Evolutionary conservation across 805 yeast species (phyloP).

Genomic region (Ascoidea rubescens): DNA sequence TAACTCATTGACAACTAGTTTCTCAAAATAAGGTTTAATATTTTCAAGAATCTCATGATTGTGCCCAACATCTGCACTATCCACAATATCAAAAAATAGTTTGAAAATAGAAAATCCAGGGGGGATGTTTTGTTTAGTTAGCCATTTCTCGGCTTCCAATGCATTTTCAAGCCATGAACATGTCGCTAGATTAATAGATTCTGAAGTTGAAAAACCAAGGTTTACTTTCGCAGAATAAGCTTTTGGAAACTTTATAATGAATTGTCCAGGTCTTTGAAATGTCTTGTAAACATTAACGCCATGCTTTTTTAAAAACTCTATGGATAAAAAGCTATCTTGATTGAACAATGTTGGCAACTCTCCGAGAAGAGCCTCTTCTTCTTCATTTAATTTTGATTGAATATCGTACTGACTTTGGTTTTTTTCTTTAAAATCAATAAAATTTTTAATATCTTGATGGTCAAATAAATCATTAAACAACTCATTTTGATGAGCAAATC

Average conservation of each 20-base stretch:
- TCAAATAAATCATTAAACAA: no score
- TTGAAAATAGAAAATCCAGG: constrained; percentile 41
- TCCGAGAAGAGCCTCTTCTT: background rate
- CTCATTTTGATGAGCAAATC: constrained; percentile 7
- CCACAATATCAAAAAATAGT: constrained; percentile 32
- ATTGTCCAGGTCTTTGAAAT: constrained; percentile 50
- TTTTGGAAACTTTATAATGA: constrained; percentile 42
- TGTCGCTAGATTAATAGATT: constrained; percentile 44
- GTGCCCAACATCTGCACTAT: constrained; percentile 21
- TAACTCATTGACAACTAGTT: constrained; percentile 28
- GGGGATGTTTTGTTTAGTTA: constrained; percentile 28
- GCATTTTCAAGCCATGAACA: constrained; percentile 39
- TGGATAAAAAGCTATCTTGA: constrained; percentile 34
- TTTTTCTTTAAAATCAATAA: no score
- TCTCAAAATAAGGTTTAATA: constrained; percentile 21
- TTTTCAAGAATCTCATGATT: constrained; percentile 22
- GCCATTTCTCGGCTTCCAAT: constrained; percentile 36
- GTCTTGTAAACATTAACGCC: constrained; percentile 35
- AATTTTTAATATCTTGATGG: no score
- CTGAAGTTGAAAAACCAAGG: constrained; percentile 41
- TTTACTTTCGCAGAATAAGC: constrained; percentile 37
- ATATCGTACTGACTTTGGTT: no score
- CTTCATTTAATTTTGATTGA: background rate
- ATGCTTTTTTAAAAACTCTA: constrained; percentile 27
- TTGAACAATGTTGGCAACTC: constrained; percentile 17